A percentile compares a stretch with the other conserved stretches of the same genome.
Evolutionary conservation across 169 alveolate species (phyloP).

Genomic region (Plasmodium cynomolgi): DNA sequence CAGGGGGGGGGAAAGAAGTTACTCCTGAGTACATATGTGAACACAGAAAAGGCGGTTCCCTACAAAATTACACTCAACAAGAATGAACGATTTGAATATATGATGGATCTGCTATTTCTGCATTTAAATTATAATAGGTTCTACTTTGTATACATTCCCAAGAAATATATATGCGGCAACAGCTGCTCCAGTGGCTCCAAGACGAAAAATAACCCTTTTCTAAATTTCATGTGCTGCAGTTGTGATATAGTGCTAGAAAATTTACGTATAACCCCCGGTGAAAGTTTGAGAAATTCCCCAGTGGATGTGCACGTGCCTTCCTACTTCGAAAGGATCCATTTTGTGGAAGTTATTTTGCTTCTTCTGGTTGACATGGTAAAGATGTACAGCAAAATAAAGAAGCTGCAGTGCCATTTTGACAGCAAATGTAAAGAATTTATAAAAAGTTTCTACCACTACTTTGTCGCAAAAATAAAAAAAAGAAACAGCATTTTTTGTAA

Average conservation of each 20-base stretch:
- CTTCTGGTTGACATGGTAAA: constrained; percentile 43
- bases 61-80: constrained; percentile 55
- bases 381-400: constrained; percentile 52
- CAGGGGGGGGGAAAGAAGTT: constrained; percentile 27
- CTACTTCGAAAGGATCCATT: constrained; percentile 54
- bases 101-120: constrained; percentile 56
- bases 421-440: constrained; percentile 53
- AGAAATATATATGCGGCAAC: background rate
- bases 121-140: constrained; percentile 67
- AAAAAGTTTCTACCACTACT: constrained; percentile 27
- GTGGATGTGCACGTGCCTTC: constrained; percentile 9
- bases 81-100: constrained; percentile 46
- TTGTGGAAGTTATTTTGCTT: constrained; percentile 41
- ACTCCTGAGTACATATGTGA: constrained; percentile 51
- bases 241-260: constrained; percentile 55
- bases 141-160: constrained; percentile 52
- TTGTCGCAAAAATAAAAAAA: constrained; percentile 14
- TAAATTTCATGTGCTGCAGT: constrained; percentile 39
- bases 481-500: constrained; percentile 23
- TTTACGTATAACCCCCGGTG: constrained; percentile 40
- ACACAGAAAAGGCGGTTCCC: background rate
- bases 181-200: constrained; percentile 3
- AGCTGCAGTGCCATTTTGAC: constrained; percentile 46
- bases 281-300: background rate
- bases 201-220: constrained; percentile 12